Percentiles rank a stretch among this genome's conserved stretches.
These are phyloP conservation scores for Trichoderma virens DNA, from an alignment of 495 filamentous ascomycete genomes.

Conservation along the genomic window DNA sequence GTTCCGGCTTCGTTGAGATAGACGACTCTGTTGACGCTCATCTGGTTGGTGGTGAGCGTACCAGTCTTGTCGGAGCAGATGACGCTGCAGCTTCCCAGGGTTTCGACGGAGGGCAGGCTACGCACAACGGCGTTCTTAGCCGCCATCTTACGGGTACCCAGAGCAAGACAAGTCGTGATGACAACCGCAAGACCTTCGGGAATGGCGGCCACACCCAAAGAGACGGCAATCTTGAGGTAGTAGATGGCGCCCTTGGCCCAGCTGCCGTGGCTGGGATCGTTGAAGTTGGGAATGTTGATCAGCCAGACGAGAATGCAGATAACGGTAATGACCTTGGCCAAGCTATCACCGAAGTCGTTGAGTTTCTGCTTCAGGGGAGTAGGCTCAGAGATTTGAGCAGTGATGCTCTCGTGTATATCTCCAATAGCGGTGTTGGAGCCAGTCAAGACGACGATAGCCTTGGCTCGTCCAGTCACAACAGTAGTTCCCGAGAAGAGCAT, in stretches of 20 bases:
- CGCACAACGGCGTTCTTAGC: constrained; percentile 95
- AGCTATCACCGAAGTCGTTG: constrained; percentile 93
- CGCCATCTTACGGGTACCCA: constrained; percentile 97
- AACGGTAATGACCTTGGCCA: constrained; percentile 96
- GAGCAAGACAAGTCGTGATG: constrained; percentile 91
- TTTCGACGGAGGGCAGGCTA: constrained; percentile 94
- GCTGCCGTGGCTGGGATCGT: constrained; percentile 82
- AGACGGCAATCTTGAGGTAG: constrained; percentile 99
- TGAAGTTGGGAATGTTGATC: constrained; percentile 97
- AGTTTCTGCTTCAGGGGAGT: constrained; percentile 98
- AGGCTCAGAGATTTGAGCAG: constrained; percentile 93
- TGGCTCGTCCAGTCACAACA: constrained; percentile 89
- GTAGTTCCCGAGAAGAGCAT: constrained; percentile 99
- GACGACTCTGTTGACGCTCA: constrained; percentile 94
- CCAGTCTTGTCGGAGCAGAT: constrained; percentile 99
- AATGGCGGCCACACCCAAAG: constrained; percentile 94
- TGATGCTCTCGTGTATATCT: constrained; percentile 98
- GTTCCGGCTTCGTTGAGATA: constrained; percentile 65
- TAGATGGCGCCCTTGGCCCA: constrained; percentile 99
- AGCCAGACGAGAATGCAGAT: constrained; percentile 97
- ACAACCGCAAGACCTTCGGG: constrained; percentile 96
- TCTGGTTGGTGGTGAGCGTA: constrained; percentile 97
- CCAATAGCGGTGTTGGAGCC: constrained; percentile 91
- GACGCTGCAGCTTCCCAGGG: constrained; percentile 96
- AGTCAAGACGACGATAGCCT: constrained; percentile 85